A percentile compares a stretch with the other conserved stretches of the same genome.
phyloP scores from a whole-genome alignment of 179 eudicot genomes.

The Heliamphora pulchella region DNA sequence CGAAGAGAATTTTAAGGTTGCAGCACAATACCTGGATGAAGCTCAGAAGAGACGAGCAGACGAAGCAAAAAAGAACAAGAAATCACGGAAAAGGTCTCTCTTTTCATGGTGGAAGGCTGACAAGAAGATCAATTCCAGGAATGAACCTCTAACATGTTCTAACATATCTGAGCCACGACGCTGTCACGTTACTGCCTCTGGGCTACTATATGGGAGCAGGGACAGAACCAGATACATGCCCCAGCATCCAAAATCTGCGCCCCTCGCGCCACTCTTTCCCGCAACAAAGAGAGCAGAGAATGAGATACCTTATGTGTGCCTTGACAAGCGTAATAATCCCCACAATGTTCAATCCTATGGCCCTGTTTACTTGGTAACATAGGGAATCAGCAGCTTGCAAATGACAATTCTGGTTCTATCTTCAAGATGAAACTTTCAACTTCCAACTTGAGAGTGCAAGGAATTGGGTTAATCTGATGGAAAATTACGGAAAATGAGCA shows the following conservation, averaged over 20 bases:
- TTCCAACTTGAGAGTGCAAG: too few species aligned
- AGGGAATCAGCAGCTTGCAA: conserved; percentile 3
- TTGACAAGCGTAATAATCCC: conserved; percentile 21
- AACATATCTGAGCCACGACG: conserved; percentile 14
- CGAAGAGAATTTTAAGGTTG: conserved; percentile 3
- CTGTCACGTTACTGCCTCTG: conserved; percentile 22
- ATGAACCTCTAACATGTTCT: not conserved
- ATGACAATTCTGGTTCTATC: not conserved
- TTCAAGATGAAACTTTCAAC: not conserved
- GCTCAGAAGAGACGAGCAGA: not conserved
- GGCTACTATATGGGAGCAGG: conserved; percentile 13
- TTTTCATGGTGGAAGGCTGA: conserved; percentile 28
- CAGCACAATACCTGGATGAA: not conserved
- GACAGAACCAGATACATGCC: conserved; percentile 11
- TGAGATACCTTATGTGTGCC: conserved; percentile 27
- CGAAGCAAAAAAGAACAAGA: conserved; percentile 20
- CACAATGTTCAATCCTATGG: conserved; percentile 26
- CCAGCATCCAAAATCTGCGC: conserved; percentile 24
- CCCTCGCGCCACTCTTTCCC: conserved; percentile 23
- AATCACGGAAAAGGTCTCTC: conserved; percentile 30
- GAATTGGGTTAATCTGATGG: too few species aligned
- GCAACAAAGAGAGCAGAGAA: conserved; percentile 18
- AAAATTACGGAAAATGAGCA: too few species aligned
- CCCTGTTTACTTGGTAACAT: conserved; percentile 36
- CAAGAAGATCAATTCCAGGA: conserved; percentile 21